Evolutionary conservation across 2,329 filamentous ascomycete species (phyloP).

Genomic region (Penicillium brevicompactum): DNA sequence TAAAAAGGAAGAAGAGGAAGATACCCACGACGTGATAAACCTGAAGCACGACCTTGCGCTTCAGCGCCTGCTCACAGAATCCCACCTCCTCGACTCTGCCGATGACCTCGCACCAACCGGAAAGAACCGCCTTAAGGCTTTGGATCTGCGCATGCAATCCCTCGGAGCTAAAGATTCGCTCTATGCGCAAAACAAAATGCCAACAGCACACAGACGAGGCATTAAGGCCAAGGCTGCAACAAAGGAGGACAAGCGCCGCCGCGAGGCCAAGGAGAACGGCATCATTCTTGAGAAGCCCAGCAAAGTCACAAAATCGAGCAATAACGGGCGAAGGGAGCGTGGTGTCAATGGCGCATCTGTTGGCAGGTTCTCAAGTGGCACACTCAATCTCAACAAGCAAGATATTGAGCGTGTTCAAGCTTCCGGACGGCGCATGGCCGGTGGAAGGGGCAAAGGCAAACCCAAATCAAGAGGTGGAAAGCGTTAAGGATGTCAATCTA

Average conservation of each 20-base stretch:
- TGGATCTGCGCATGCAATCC: slow-evolving; percentile 79
- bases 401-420: slow-evolving; percentile 58
- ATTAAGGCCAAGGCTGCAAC: slow-evolving; percentile 68
- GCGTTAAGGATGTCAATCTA: slow-evolving; percentile 2
- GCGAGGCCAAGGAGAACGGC: slow-evolving; percentile 85
- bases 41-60: slow-evolving; percentile 91
- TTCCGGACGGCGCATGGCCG: slow-evolving; percentile 12
- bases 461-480: slow-evolving; percentile 22
- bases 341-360: slow-evolving; percentile 75
- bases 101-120: slow-evolving; percentile 62
- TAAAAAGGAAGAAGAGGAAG: slow-evolving; percentile 51
- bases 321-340: slow-evolving; percentile 54
- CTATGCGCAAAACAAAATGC: slow-evolving; percentile 81
- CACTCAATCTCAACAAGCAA: slow-evolving; percentile 73
- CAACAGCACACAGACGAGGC: slow-evolving; percentile 82
- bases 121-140: slow-evolving; percentile 75
- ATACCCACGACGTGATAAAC: slow-evolving; percentile 64
- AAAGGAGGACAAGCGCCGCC: slow-evolving; percentile 70
- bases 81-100: slow-evolving; percentile 74
- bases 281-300: slow-evolving; percentile 74
- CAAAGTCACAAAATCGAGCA: slow-evolving; percentile 36
- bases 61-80: slow-evolving; percentile 87
- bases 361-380: slow-evolving; percentile 77
- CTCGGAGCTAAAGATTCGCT: slow-evolving; percentile 78
- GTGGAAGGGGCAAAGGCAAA: slow-evolving; percentile 22